These are phyloP conservation scores for Neurospora sp. DNA, from an alignment of 495 filamentous ascomycete genomes.

Conservation along the genomic window DNA sequence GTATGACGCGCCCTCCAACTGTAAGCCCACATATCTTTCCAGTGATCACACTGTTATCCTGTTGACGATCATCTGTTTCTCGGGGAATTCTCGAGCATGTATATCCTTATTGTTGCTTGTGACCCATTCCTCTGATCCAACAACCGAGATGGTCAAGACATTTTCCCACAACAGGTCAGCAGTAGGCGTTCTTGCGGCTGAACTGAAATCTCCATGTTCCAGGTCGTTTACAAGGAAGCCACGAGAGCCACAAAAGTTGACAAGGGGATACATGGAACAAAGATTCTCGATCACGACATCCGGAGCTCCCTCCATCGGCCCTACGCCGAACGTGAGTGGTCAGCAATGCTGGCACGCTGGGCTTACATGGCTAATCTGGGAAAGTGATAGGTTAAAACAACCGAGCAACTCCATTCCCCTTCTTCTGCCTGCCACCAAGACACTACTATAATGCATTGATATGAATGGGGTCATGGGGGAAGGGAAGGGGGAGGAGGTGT, in stretches of 20 bases:
- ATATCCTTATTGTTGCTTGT: not conserved
- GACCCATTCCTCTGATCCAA: not conserved
- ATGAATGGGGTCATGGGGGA: not conserved
- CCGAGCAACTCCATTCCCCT: not conserved
- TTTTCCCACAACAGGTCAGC: not conserved
- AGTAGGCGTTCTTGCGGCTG: not conserved
- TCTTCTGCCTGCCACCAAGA: not conserved
- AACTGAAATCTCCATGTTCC: not conserved
- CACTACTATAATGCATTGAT: not conserved
- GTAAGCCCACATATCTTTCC: not conserved
- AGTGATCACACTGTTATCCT: not conserved
- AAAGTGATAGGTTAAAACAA: not conserved
- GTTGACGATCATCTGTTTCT: not conserved
- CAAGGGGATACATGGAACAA: not conserved
- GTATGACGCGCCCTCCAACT: not conserved
- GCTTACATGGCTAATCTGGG: not conserved
- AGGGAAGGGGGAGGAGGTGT: not conserved
- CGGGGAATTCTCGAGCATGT: not conserved
- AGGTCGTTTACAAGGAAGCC: not conserved
- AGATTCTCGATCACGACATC: not conserved
- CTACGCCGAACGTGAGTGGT: not conserved
- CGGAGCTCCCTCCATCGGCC: not conserved
- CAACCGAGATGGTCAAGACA: not conserved
- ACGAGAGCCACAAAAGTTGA: not conserved
- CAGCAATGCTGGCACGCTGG: not conserved